Percentiles rank a stretch among this genome's conserved stretches.
Evolutionary conservation across 257 asterid species (phyloP).

Genomic region (Parsonsia alboflavescens): DNA sequence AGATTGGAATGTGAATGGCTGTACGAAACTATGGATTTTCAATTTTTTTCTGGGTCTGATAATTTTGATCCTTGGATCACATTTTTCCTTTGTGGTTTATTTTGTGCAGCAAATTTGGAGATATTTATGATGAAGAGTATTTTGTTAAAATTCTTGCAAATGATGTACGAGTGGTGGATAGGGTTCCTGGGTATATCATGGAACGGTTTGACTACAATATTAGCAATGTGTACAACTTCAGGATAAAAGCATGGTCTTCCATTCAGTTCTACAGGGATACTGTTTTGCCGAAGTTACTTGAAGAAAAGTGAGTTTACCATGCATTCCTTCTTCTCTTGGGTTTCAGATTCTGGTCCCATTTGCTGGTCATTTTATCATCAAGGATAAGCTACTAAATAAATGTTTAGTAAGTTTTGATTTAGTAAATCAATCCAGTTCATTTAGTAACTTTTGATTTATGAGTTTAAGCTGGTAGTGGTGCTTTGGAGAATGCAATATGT

Average conservation of each 20-base stretch:
- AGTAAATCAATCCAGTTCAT: neutral
- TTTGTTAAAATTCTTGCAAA: slow-evolving; percentile 62
- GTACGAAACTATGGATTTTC: no score
- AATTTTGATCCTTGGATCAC: neutral
- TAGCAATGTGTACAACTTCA: slow-evolving; percentile 89
- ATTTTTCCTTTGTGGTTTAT: slow-evolving; percentile 22
- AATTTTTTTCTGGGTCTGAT: neutral
- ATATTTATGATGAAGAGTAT: slow-evolving; percentile 85
- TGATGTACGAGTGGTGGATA: slow-evolving; percentile 72
- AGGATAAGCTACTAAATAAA: neutral
- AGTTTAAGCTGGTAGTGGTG: neutral
- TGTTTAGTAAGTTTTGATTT: neutral
- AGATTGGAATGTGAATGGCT: neutral
- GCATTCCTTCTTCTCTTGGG: slow-evolving; percentile 17
- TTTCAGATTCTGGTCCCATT: slow-evolving; percentile 6
- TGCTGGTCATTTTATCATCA: slow-evolving; percentile 2
- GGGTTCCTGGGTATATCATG: slow-evolving; percentile 71
- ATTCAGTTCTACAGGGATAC: slow-evolving; percentile 63
- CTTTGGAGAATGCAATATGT: neutral
- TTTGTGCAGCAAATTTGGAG: slow-evolving; percentile 82
- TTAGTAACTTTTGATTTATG: neutral
- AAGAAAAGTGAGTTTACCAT: slow-evolving; percentile 69
- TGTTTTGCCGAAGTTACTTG: slow-evolving; percentile 90
- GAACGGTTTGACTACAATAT: slow-evolving; percentile 81
- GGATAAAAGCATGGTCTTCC: slow-evolving; percentile 94